Evolutionary conservation across 2,329 filamentous ascomycete genomes (phyloP).

Genomic region (Cytospora chrysosperma): DNA sequence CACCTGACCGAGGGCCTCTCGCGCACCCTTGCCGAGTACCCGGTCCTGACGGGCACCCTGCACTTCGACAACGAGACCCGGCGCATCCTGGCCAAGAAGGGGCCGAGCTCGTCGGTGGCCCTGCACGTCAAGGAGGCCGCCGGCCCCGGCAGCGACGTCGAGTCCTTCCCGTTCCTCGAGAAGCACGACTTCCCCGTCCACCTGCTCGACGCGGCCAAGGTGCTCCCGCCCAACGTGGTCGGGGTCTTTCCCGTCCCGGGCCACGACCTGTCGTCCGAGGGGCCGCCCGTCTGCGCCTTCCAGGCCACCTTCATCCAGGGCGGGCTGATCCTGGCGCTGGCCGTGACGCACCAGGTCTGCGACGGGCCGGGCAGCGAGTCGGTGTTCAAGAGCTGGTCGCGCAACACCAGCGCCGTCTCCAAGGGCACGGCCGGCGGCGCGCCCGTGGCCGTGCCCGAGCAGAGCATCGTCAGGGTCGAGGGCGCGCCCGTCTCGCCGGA

Average conservation of each 20-base stretch:
- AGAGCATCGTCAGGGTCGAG: neutral
- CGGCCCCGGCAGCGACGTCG: conserved; percentile 3
- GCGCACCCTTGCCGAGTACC: conserved; percentile 13
- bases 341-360: conserved; percentile 30
- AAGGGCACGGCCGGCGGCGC: conserved; percentile 11
- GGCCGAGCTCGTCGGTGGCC: neutral
- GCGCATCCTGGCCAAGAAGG: conserved; percentile 6
- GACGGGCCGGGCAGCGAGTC: conserved; percentile 31
- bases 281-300: conserved; percentile 19
- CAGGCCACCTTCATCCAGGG: conserved; percentile 33
- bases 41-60: conserved; percentile 8
- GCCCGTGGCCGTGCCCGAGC: neutral
- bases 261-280: conserved; percentile 2
- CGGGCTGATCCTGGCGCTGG: conserved; percentile 31
- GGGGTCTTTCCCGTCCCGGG: conserved; percentile 8
- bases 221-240: conserved; percentile 8
- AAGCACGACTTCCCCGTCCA: conserved; percentile 19
- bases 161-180: conserved; percentile 7
- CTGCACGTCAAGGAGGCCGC: conserved; percentile 9
- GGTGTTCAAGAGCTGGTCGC: conserved; percentile 31
- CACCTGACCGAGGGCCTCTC: conserved; percentile 5
- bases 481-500: neutral
- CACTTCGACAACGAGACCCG: conserved; percentile 15
- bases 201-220: conserved; percentile 12
- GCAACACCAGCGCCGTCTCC: conserved; percentile 27